Base-by-base conservation (phyloP, 148 eudicot species). In the Salicornia ramosissima region DNA sequence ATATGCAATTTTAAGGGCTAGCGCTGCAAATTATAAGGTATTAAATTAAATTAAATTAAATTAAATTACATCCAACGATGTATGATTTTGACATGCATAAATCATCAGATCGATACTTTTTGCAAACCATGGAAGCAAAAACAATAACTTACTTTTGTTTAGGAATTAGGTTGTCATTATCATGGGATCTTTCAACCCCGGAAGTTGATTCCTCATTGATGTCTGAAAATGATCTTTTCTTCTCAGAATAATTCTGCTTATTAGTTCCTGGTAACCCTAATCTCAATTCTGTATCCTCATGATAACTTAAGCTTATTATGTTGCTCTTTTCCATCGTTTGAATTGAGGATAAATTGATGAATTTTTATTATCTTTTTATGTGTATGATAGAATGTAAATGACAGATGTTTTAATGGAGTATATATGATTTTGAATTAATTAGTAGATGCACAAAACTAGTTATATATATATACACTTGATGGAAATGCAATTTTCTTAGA, bases 211-310 rank as follows among this genome's bases (percentile, higher is more conserved):
- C 72, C 19, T 79, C 52, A 15, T 25, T 26, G 22, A 46, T 51
- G 10, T 71, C 46, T 10, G 42, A 59, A 33, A 24, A 56, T 13
- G 22, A 42, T 66, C 76, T 66, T 54, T 79, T 79, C 47, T 51
- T 75, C 0, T 30, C 5, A 40, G 39, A n/a, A n/a, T 18, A 39
- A 42, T 14, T 42, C 45, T 14, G 13, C 18, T n/a, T 7, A 26
- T 69, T 50, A 29, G 60, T 58, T 53, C 79, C 79, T 2, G 82
- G 82, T 53, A 75, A 36, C 2, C 82, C 76, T 62, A 79, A 55
- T 60, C 75, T 71, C 40, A 79, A 75, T 61, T 79, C 82, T 5
- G 82, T 79, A 53, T 79, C 82, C 64, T 75, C 71, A 33, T 67
- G 76, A 49, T 24, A 74, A 49, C 50, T 53, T 51, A 29, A 56